Conservation (phyloP, 1,139 yeast species). For the Meyerozyma carpophila region DNA sequence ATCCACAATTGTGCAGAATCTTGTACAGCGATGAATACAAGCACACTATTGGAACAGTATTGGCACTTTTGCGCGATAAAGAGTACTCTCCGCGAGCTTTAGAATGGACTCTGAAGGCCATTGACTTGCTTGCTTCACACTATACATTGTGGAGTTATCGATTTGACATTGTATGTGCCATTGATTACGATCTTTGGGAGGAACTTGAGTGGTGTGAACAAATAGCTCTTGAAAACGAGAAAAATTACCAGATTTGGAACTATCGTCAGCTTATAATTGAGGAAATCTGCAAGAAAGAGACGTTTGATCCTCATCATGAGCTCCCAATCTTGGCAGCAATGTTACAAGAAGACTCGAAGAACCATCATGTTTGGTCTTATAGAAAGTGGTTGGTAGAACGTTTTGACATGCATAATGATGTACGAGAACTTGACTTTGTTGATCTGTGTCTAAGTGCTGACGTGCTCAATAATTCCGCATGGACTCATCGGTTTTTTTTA, state of each 20-base stretch:
- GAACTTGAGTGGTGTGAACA: slow-evolving; percentile 78
- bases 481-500: slow-evolving; percentile 80
- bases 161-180: slow-evolving; percentile 43
- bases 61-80: slow-evolving; percentile 53
- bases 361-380: slow-evolving; percentile 96
- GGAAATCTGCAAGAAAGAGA: slow-evolving; percentile 17
- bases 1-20: slow-evolving; percentile 64
- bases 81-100: slow-evolving; percentile 74
- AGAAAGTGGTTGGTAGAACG: slow-evolving; percentile 70
- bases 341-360: slow-evolving; percentile 76
- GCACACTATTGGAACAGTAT: slow-evolving; percentile 51
- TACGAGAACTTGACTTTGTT: slow-evolving; percentile 50
- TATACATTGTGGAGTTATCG: slow-evolving; percentile 88
- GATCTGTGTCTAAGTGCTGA: slow-evolving; percentile 52
- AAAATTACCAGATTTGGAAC: slow-evolving; percentile 96
- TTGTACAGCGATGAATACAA: slow-evolving; percentile 71
- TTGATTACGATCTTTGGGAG: slow-evolving; percentile 28
- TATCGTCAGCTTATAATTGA: slow-evolving; percentile 64
- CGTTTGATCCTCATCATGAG: slow-evolving; percentile 50
- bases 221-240: slow-evolving; percentile 70
- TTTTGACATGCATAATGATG: slow-evolving; percentile 41
- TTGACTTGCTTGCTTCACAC: slow-evolving; percentile 77
- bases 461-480: slow-evolving; percentile 85
- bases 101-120: slow-evolving; percentile 56
- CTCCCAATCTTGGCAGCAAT: slow-evolving; percentile 58